Percentiles rank a stretch among this genome's conserved stretches.
Evolutionary conservation across 2,329 filamentous ascomycete genomes (phyloP).

Genomic region (Nemania serpens): DNA sequence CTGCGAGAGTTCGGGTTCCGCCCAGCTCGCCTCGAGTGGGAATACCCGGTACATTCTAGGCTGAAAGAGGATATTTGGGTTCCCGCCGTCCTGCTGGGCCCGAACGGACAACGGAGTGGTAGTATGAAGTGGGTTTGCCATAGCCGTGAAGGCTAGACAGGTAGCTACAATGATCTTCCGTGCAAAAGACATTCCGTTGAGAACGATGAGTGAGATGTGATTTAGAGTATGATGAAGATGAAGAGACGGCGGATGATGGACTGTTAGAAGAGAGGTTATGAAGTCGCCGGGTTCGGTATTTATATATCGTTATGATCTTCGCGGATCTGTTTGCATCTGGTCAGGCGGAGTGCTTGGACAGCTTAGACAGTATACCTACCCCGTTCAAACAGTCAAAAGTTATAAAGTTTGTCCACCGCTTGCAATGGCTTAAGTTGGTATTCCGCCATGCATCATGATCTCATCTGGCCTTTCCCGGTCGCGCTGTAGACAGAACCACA

Average conservation of each 20-base stretch:
- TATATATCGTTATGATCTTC: conserved; percentile 4
- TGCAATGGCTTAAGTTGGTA: not conserved
- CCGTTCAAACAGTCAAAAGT: not conserved
- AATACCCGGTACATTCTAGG: conserved; percentile 36
- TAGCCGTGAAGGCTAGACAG: conserved; percentile 4
- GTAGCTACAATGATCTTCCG: not conserved
- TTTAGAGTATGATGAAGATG: not conserved
- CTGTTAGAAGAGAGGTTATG: not conserved
- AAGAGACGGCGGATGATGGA: not conserved
- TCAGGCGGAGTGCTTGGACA: not conserved
- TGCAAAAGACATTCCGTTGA: conserved; percentile 7
- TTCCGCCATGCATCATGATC: conserved; percentile 9
- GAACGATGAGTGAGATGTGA: not conserved
- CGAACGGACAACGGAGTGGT: not conserved
- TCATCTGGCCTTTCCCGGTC: not conserved
- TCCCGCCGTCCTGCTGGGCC: not conserved
- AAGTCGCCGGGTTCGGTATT: conserved; percentile 4
- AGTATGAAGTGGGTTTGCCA: conserved; percentile 4
- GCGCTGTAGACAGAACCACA: not conserved
- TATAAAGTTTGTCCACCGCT: conserved; percentile 4
- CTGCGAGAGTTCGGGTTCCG: conserved; percentile 19
- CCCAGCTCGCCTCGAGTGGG: conserved; percentile 21
- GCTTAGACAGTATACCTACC: not conserved
- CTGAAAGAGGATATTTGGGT: conserved; percentile 19
- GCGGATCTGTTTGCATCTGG: not conserved